phyloP scores from a whole-genome alignment of 176 grass and related monocot species.

The Otatea glauca region DNA sequence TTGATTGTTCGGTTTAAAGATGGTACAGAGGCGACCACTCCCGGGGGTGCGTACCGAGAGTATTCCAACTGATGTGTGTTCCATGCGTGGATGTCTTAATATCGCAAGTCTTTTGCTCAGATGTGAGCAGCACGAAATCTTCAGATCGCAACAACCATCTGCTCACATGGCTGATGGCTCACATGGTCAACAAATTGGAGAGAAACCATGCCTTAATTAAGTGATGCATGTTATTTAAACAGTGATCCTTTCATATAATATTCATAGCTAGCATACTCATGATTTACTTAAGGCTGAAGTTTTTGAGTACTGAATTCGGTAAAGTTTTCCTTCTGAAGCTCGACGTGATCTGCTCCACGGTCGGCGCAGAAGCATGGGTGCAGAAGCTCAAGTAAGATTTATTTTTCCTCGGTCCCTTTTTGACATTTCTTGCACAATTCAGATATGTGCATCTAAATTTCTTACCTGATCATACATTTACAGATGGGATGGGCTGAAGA shows the following conservation, averaged over 20 bases:
- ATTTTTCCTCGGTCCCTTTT: neutral
- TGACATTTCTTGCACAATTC: neutral
- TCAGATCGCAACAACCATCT: neutral
- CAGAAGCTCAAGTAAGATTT: slow-evolving; percentile 67
- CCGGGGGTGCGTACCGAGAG: neutral
- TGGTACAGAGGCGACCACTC: neutral
- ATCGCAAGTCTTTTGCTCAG: neutral
- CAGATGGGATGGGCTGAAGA: slow-evolving; percentile 58
- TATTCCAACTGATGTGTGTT: neutral
- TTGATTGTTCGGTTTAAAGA: neutral
- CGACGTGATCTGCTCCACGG: slow-evolving; percentile 71
- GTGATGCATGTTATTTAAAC: neutral
- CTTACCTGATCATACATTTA: neutral
- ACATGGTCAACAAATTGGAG: slow-evolving; percentile 7
- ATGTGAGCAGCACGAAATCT: neutral
- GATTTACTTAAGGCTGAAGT: neutral
- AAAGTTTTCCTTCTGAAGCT: slow-evolving; percentile 44
- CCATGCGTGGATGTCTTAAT: neutral
- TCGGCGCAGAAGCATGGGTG: slow-evolving; percentile 73
- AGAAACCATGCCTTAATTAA: neutral
- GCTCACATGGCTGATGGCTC: slow-evolving; percentile 1
- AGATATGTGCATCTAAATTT: neutral
- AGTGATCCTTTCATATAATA: neutral
- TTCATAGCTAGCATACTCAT: neutral
- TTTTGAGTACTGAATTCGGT: neutral